Base-by-base conservation (phyloP, 805 yeast genomes). In the Myxozyma melibiosi region DNA sequence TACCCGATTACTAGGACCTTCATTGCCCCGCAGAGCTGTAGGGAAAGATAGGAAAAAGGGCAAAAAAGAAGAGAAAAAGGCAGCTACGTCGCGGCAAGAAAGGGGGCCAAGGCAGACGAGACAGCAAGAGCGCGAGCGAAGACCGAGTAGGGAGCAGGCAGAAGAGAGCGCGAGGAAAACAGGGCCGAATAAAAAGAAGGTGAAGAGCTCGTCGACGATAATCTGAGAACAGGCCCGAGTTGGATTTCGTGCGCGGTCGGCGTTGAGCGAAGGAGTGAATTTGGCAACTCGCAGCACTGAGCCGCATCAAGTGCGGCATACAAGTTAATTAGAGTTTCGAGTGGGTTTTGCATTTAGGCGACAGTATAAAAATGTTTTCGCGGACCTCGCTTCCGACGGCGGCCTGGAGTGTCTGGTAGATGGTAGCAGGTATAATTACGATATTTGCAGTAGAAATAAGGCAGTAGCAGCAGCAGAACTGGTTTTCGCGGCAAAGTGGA, bases 1-100 rank as follows among this genome's bases (percentile, higher is more conserved):
- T 24, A 53, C 57, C 57, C 57, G 27, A 53, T 28, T 8, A 53
- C 41, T 7, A 53, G 45, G 33, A 53, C 57, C 42, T 53, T 53
- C 57, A 53, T 53, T 6, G 24, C 28, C 4, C 18, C 18, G 18
- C 13, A 14, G 37, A 14, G 25, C 28, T 31, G 28, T 7, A 31
- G 27, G 13, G 25, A 18, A 28, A 28, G 18, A 2, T 11, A 5
- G 20, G 16, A 4, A 7, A 20, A 8, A 11, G 31, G 48, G 1
- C 2, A 20, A 1, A 35, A 35, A 35, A 11, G 7, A 3, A 34
- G 31, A 34, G 35, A 31, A 14, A 14, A 9, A 31, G 35, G 13
- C 9, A 14, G 9, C 35, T 9, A 31, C 35, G 35, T 14, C 13
- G 14, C 35, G 35, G 35, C 35, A 31, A 31, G 35, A 31, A 9